Conservation (phyloP, 140 eudicot genomes). For the Ambrosia hybrid region DNA sequence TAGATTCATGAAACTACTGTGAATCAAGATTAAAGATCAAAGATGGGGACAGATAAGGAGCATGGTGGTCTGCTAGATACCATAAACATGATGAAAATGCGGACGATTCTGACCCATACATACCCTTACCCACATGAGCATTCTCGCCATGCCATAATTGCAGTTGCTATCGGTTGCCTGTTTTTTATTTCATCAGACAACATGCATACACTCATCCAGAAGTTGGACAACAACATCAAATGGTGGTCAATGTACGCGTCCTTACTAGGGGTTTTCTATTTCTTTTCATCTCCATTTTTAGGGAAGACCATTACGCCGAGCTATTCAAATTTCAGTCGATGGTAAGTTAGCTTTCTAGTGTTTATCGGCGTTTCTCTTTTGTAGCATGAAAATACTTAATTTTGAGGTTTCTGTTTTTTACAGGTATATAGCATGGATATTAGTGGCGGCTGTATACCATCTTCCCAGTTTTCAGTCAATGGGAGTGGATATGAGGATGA, state of each 20-base stretch:
- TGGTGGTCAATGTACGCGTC: constrained; percentile 99
- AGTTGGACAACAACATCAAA: constrained; percentile 79
- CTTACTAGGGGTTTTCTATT: constrained; percentile 92
- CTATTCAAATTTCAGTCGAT: constrained; percentile 91
- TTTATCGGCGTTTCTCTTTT: not conserved
- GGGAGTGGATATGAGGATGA: constrained; percentile 99
- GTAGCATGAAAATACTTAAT: not conserved
- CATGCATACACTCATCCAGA: constrained; percentile 87
- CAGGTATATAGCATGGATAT: constrained; percentile 92
- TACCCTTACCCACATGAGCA: constrained; percentile 97
- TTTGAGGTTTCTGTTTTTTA: constrained; percentile 8
- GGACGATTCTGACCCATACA: constrained; percentile 79
- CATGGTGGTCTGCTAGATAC: constrained; percentile 67
- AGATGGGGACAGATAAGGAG: constrained; percentile 58
- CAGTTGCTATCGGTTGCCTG: constrained; percentile 84
- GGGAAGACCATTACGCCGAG: constrained; percentile 92
- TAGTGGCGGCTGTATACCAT: constrained; percentile 89
- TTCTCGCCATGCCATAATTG: constrained; percentile 88
- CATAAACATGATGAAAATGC: constrained; percentile 71
- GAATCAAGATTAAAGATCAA: not conserved
- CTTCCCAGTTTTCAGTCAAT: constrained; percentile 96
- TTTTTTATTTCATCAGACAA: constrained; percentile 95
- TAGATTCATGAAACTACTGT: constrained; percentile 23
- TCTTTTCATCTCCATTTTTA: constrained; percentile 94
- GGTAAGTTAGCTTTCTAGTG: constrained; percentile 44